Evolutionary conservation across 495 filamentous ascomycete genomes (phyloP), one percentile per base, ranked within the genome.

Genomic region (Parathielavia appendiculata): DNA sequence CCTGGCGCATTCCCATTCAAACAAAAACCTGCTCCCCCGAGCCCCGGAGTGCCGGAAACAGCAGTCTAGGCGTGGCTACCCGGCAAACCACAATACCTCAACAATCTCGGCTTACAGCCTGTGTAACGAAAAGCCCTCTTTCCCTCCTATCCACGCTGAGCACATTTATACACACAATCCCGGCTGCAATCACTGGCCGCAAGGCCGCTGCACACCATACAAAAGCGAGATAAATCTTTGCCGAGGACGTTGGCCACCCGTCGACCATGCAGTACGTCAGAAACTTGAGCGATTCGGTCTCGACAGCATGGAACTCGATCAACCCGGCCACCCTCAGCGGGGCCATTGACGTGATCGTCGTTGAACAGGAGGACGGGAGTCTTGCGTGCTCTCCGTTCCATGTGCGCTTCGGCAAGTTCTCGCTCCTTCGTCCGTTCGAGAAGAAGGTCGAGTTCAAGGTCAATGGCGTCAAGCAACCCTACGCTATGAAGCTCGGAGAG

Each of bases 381-480:
- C 69, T 86, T 9, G 86, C 87, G 56, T 99, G 93, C 73, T 97
- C 93, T 16, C 93, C 93, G 30, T 99, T 99, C 71, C 95, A 99
- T 73, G 92, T 99, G 59, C 90, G 93, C 50, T 99, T 99, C 71
- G 95, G 93, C 67, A 99, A 99, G 76, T 97, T 97, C 76, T 95
- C 91, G 36, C 77, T 99, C 38, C 75, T 99, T 62, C 90, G 95
- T 50, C 95, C 93, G 4, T 97, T 85, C 64, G 95, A 99, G 72
- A 98, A 97, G 80, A 99, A 99, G 84, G 91, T 98, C 65, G 92
- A 97, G 73, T 99, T 99, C 73, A 83, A 80, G 64, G 93, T 99
- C 79, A 97, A 99, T 80, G 86, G 87, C 62, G 73, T 80, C 51
- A 93, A 91, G 74, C 91, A 96, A 69, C 79, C 93, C 57, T 96